Evolutionary conservation across 2,329 filamentous ascomycete species (phyloP).

Genomic region (Colletotrichum zoysiae): DNA sequence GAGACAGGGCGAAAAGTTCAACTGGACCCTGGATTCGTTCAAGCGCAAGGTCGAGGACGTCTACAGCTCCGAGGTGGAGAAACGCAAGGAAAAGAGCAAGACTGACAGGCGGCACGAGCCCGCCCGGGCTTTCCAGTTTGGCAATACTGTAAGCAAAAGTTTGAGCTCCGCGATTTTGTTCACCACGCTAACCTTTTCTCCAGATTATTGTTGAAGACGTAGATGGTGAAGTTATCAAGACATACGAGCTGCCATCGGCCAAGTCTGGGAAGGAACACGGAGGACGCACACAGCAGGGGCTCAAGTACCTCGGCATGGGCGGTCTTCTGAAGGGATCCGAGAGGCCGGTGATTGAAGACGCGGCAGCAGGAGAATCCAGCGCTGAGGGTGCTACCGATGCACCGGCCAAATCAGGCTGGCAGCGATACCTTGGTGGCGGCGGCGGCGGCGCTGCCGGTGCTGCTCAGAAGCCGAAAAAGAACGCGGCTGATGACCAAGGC

Average conservation of each 20-base stretch:
- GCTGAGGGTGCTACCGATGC: conserved; percentile 52
- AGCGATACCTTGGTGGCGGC: conserved; percentile 58
- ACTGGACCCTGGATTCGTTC: conserved; percentile 59
- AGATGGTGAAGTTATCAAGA: conserved; percentile 87
- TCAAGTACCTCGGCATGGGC: conserved; percentile 68
- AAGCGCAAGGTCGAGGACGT: conserved; percentile 65
- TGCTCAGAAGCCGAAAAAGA: conserved; percentile 50
- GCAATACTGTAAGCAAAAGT: conserved; percentile 73
- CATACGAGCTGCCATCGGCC: conserved; percentile 78
- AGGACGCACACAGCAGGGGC: conserved; percentile 57
- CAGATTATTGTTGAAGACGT: conserved; percentile 89
- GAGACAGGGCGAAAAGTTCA: conserved; percentile 49
- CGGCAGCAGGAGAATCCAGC: conserved; percentile 50
- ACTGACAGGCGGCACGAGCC: conserved; percentile 72
- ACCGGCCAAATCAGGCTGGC: conserved; percentile 64
- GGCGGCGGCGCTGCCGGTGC: conserved; percentile 43
- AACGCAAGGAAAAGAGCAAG: conserved; percentile 72
- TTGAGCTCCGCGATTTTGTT: conserved; percentile 18
- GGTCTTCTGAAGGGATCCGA: conserved; percentile 57
- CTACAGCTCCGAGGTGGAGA: conserved; percentile 71
- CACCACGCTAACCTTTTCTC: conserved; percentile 51
- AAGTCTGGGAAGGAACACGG: conserved; percentile 50
- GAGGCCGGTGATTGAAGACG: conserved; percentile 49
- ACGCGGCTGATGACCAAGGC: conserved; percentile 59
- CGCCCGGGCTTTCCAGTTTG: conserved; percentile 87